Percentiles rank a stretch among this genome's conserved stretches.
phyloP scores from a whole-genome alignment of 441 rosid species.

The Syzygium malaccense region DNA sequence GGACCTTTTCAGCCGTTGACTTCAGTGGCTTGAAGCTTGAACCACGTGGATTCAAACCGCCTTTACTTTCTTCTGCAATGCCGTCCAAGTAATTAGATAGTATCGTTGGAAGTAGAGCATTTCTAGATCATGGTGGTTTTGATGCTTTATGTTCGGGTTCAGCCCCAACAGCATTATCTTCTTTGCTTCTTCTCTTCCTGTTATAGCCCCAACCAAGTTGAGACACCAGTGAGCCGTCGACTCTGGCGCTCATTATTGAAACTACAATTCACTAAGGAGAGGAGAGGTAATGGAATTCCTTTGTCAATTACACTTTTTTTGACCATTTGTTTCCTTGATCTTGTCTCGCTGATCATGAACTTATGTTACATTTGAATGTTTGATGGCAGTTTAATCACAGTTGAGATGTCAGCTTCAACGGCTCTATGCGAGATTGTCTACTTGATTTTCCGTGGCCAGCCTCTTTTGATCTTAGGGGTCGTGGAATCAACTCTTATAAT shows the following conservation, averaged over 20 bases:
- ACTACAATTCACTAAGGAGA: too few species aligned
- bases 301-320: too few species aligned
- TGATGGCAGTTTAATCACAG: conserved; percentile 78
- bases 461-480: conserved; percentile 73
- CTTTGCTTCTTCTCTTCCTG: too few species aligned
- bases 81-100: too few species aligned
- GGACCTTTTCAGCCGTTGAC: not conserved
- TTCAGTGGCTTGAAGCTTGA: not conserved
- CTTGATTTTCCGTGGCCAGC: conserved; percentile 78
- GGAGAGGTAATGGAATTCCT: not conserved
- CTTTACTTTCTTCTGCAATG: not conserved
- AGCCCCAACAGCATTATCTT: too few species aligned
- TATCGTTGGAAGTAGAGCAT: too few species aligned
- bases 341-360: not conserved
- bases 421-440: conserved; percentile 75
- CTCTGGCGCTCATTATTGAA: too few species aligned
- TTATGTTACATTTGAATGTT: not conserved
- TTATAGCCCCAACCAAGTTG: too few species aligned
- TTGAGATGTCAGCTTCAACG: conserved; percentile 73
- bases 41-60: not conserved
- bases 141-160: too few species aligned
- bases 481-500: conserved; percentile 86
- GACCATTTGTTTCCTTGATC: too few species aligned
- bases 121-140: too few species aligned
- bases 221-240: too few species aligned